A percentile compares a stretch with the other conserved stretches of the same genome.
Evolutionary conservation across 805 yeast genomes (phyloP).

Genomic region (Hermanozyma aechmeae): DNA sequence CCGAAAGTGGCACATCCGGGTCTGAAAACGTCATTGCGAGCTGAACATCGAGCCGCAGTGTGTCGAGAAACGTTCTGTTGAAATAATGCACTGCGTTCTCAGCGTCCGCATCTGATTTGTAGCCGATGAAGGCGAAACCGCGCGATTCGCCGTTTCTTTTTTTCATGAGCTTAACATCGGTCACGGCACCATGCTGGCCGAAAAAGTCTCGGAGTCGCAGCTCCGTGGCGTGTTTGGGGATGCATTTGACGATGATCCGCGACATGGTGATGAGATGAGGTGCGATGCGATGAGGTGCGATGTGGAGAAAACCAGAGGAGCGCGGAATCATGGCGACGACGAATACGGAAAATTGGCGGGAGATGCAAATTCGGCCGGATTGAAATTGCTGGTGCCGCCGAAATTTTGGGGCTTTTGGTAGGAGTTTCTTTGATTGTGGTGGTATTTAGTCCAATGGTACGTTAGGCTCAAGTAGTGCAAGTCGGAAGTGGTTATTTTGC

Average conservation of each 20-base stretch:
- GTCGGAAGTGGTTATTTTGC: too few species aligned
- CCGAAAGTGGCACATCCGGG: slow-evolving; percentile 64
- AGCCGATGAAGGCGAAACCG: slow-evolving; percentile 90
- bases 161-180: slow-evolving; percentile 82
- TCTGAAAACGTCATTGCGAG: slow-evolving; percentile 82
- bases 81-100: slow-evolving; percentile 67
- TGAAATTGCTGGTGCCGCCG: too few species aligned
- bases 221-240: slow-evolving; percentile 73
- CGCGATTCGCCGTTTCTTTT: slow-evolving; percentile 81
- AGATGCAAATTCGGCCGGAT: too few species aligned
- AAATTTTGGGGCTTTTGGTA: too few species aligned
- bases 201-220: slow-evolving; percentile 64
- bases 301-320: too few species aligned
- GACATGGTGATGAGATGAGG: too few species aligned
- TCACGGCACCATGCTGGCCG: slow-evolving; percentile 50
- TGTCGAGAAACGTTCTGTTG: slow-evolving; percentile 72
- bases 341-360: too few species aligned
- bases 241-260: slow-evolving; percentile 83
- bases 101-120: slow-evolving; percentile 65
- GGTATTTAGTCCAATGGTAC: too few species aligned
- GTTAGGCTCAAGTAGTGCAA: too few species aligned
- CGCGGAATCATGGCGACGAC: too few species aligned
- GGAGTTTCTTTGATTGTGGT: too few species aligned
- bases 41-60: slow-evolving; percentile 69
- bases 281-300: too few species aligned